Base-by-base conservation (phyloP, 345 rosid genomes). In the Eucalyptus tenuipes region DNA sequence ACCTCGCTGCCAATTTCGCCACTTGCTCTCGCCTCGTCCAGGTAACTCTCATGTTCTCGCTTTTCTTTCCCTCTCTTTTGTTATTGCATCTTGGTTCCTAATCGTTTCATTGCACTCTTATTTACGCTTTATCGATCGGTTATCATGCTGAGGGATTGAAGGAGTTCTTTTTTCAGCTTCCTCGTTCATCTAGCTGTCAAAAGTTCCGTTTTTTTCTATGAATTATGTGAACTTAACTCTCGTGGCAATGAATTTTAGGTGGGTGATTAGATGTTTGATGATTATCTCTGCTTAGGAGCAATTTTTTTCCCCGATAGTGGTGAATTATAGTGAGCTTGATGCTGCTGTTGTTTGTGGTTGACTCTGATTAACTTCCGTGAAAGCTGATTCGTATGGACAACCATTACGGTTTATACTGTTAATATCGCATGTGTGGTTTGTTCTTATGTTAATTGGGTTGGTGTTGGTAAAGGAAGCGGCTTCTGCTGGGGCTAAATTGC, bases 21-120 rank as follows among this genome's bases (percentile, higher is more conserved):
- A 95, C 99, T 87, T 97, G 99, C 93, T 92, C 98, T 88, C 96
- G 96, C 92, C 98, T 97, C 66, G 97, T 92, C 85, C 96, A 96
- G 90, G 99, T 97, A 89, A 61, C 49, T 12, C 79, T 24, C 25
- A 7, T 13, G 86, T 47, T 86, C 71, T 55, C 44, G 18, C 31
- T 25, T 29, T 12, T 10, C 15, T 31, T 55, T 88, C 61, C 7
- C 87, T 52, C 47, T 22, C 24, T 85, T 16, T 31, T 49, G 87
- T 3, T 68, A 4, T 37, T 17, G 80, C 10, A 16, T 68, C 37
- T 33, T 3, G 47, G 45, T 1, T 75, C 82, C 47, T 40, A 11
- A 75, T 75, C 47, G 47, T 75, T 75, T 37, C 27, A 37, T 75
- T 18, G 82, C 82, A 75, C 27, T 75, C 15, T 75, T 5, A 37